Conservation (phyloP, 2,329 filamentous ascomycete species). For the Scedosporium minutisporum region DNA sequence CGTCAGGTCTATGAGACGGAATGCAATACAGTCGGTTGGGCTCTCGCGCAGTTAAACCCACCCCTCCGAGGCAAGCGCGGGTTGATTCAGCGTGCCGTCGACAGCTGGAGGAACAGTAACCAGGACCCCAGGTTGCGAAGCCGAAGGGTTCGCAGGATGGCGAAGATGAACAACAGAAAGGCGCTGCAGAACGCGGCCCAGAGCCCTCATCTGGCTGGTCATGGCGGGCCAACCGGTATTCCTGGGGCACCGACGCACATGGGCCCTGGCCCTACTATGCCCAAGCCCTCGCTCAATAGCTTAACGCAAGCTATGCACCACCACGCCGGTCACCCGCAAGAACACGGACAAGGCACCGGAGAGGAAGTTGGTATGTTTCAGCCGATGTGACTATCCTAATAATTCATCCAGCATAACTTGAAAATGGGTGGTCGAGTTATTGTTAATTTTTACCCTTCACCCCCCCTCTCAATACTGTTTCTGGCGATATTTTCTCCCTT, state of each 20-base stretch:
- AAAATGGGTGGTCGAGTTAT: conserved; percentile 54
- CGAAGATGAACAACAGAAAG: conserved; percentile 88
- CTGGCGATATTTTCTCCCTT: conserved; percentile 6
- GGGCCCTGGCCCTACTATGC: conserved; percentile 48
- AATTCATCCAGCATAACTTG: neutral
- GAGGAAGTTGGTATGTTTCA: conserved; percentile 96
- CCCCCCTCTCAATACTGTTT: neutral
- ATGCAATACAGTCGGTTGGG: conserved; percentile 99
- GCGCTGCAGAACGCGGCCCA: conserved; percentile 50
- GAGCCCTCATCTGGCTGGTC: conserved; percentile 56
- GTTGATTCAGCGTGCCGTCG: conserved; percentile 90
- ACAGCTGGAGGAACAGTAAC: conserved; percentile 99
- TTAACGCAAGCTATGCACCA: conserved; percentile 57
- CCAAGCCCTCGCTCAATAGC: conserved; percentile 56
- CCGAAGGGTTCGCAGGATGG: conserved; percentile 85
- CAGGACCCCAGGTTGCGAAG: conserved; percentile 87
- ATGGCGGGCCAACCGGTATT: conserved; percentile 56
- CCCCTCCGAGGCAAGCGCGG: conserved; percentile 87
- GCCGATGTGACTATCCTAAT: conserved; percentile 21
- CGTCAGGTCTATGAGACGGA: conserved; percentile 94
- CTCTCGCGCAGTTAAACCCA: conserved; percentile 84
- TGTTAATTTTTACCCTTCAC: conserved; percentile 29
- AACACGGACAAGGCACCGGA: conserved; percentile 54
- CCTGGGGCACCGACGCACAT: conserved; percentile 53
- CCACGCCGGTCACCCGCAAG: conserved; percentile 33